Conservation (phyloP, 108 stramenopile genomes). For the Seminavis robusta region DNA sequence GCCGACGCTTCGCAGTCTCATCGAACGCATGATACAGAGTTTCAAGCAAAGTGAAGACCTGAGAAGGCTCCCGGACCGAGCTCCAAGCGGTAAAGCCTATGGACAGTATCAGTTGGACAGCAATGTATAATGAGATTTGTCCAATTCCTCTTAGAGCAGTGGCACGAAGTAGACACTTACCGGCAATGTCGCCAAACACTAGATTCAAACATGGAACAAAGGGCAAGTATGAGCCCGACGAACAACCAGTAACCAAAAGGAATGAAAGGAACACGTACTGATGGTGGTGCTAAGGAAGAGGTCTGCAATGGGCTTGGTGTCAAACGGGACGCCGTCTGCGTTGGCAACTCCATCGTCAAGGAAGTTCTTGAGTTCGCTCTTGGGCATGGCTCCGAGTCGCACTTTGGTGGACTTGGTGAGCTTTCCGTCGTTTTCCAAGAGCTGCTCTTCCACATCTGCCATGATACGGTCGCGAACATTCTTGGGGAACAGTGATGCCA, state of each 20-base stretch:
- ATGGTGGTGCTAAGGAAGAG: constrained; percentile 42
- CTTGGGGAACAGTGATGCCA: constrained; percentile 9
- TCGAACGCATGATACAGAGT: constrained; percentile 49
- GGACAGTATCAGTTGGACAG: not conserved
- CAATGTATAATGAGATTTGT: not conserved
- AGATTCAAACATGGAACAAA: no score
- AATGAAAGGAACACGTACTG: no score
- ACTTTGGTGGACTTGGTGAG: no score
- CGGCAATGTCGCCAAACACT: constrained; percentile 58
- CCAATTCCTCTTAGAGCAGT: not conserved
- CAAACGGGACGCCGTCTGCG: not conserved
- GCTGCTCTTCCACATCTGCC: not conserved
- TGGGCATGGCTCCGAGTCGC: not conserved
- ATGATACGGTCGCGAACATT: constrained; percentile 12
- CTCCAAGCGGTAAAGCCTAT: constrained; percentile 23
- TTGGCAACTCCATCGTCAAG: not conserved
- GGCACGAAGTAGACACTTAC: constrained; percentile 9
- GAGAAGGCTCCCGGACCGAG: constrained; percentile 27
- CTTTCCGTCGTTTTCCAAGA: not conserved
- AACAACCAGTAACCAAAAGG: no score
- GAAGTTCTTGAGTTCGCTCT: not conserved
- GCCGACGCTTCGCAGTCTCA: constrained; percentile 23
- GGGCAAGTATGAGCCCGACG: no score
- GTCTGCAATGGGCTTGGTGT: constrained; percentile 40
- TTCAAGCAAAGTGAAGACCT: constrained; percentile 54